phyloP scores from a whole-genome alignment of 345 rosid species.

The Rhodomyrtus tomentosa region DNA sequence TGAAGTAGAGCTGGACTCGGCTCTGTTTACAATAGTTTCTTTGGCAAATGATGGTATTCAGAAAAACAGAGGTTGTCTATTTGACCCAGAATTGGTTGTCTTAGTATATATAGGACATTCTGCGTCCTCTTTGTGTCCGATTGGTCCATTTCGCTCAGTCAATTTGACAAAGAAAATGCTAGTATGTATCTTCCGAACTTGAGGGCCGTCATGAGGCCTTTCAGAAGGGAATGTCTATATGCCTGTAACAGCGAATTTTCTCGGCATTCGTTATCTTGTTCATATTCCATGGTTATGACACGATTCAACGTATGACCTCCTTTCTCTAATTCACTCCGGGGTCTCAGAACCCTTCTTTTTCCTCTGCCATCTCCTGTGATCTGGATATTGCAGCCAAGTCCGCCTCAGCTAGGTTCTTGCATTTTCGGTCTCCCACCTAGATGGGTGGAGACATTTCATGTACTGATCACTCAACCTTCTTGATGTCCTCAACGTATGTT shows the following conservation, averaged over 20 bases:
- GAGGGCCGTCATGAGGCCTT: neutral
- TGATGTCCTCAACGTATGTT: neutral
- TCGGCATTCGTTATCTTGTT: neutral
- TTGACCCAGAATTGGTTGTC: neutral
- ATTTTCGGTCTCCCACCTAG: neutral
- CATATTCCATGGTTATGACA: neutral
- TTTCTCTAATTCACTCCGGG: neutral
- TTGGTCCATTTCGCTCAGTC: neutral
- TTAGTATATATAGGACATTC: neutral
- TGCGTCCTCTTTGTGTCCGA: neutral
- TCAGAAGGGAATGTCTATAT: neutral
- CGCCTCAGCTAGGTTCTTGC: neutral
- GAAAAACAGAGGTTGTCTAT: neutral
- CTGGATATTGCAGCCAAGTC: neutral
- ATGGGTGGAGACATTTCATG: neutral
- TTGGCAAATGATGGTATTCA: neutral
- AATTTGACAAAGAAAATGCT: neutral
- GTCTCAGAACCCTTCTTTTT: neutral
- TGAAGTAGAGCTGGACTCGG: neutral
- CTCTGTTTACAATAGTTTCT: neutral
- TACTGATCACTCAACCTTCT: neutral
- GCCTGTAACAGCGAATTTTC: neutral
- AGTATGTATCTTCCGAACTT: neutral
- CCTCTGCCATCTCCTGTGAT: neutral
- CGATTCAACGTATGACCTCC: neutral